Evolutionary conservation across 805 yeast genomes (phyloP).

Genomic region (Candida awuae): DNA sequence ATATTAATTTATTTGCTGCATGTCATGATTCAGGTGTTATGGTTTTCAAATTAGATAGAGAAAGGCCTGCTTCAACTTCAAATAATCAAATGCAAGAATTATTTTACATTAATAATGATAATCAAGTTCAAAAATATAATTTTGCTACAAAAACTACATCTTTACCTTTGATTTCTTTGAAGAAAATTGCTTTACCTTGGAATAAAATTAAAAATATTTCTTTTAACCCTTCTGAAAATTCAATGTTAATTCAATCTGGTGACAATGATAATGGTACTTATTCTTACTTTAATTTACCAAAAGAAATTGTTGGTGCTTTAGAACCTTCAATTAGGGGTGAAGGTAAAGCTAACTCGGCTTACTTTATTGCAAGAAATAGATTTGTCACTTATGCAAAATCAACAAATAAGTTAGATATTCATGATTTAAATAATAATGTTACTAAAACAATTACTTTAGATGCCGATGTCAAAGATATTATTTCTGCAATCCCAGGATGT

Average conservation of each 20-base stretch:
- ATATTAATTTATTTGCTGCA: conserved; percentile 86
- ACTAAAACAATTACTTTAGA: conserved; percentile 77
- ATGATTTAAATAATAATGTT: conserved; percentile 70
- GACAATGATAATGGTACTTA: conserved; percentile 60
- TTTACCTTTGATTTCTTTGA: conserved; percentile 74
- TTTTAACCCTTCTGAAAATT: conserved; percentile 87
- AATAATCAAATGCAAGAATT: conserved; percentile 60
- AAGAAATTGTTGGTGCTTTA: conserved; percentile 85
- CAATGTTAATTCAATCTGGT: conserved; percentile 75
- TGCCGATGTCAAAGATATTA: conserved; percentile 57
- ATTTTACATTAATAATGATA: conserved; percentile 71
- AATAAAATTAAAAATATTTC: conserved; percentile 75
- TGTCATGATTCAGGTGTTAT: conserved; percentile 96
- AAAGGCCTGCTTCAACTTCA: conserved; percentile 68
- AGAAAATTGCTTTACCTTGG: conserved; percentile 81
- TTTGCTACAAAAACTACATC: conserved; percentile 55
- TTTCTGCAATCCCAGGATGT: conserved; percentile 75
- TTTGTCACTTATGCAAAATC: conserved; percentile 71
- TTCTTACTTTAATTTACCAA: conserved; percentile 71
- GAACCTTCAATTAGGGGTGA: conserved; percentile 76
- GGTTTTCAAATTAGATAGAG: conserved; percentile 96
- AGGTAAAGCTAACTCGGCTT: conserved; percentile 80
- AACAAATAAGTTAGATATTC: conserved; percentile 63
- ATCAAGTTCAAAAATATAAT: conserved; percentile 77
- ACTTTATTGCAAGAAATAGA: conserved; percentile 90